phyloP scores from a whole-genome alignment of 164 flowering plant genomes.

The Amborella trichopoda region DNA sequence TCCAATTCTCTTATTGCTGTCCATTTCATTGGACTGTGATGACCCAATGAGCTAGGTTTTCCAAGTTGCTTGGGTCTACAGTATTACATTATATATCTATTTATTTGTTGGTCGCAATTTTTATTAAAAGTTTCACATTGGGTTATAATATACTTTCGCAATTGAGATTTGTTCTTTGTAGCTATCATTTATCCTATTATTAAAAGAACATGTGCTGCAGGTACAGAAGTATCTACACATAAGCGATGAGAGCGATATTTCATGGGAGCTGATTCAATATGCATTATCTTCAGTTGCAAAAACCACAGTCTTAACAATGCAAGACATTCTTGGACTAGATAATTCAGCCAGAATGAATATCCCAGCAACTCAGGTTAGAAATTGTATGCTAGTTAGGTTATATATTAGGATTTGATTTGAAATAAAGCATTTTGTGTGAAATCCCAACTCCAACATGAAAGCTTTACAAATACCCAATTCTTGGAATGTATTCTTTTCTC shows the following conservation, averaged over 20 bases:
- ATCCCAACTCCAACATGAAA: not conserved
- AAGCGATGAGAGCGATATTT: slow-evolving; percentile 40
- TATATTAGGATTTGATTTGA: not conserved
- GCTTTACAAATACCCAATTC: not conserved
- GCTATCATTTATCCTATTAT: no score
- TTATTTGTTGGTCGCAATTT: no score
- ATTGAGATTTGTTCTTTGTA: no score
- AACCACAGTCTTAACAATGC: slow-evolving; percentile 81
- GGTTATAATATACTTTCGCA: no score
- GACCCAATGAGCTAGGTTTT: no score
- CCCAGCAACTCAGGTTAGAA: slow-evolving; percentile 86
- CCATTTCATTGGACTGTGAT: no score
- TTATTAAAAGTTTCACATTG: no score
- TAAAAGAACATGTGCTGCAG: slow-evolving; percentile 29
- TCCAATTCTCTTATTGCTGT: no score
- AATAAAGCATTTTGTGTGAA: not conserved
- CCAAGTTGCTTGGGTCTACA: no score
- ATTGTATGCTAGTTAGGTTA: slow-evolving; percentile 1
- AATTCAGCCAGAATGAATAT: slow-evolving; percentile 89
- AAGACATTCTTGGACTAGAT: slow-evolving; percentile 78
- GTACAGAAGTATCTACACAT: slow-evolving; percentile 48
- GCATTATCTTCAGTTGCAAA: slow-evolving; percentile 70
- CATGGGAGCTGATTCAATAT: slow-evolving; percentile 58
- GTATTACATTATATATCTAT: no score
- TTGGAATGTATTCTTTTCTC: not conserved